Evolutionary conservation across 371 early-diverging fungal genomes (phyloP), one percentile per base, ranked within the genome.

Genomic region (Nematocida minor): DNA sequence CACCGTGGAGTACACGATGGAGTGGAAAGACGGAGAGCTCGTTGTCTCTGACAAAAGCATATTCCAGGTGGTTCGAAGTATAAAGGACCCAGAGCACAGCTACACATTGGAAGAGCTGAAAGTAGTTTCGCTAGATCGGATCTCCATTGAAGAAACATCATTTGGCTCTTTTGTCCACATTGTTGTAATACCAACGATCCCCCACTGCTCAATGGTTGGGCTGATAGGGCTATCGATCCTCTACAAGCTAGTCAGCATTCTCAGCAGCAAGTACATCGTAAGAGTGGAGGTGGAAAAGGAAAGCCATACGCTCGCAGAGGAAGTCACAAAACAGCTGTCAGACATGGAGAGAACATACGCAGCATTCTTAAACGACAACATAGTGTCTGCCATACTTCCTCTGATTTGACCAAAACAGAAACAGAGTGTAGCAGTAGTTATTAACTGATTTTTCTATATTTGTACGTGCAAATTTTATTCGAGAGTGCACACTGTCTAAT

Each of bases 121-220:
- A 38, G 81, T 87, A 14, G 55, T 83, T 22, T 57, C 25, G 22
- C 49, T 29, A 57, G 81, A 79, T 11, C 42, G 60, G 31, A 69
- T 84, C 4, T 41, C 41, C 41, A 80, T 85, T 29, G 29, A 29
- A 27, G 41, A 63, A 49, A 25, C 67, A 41, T 3, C 16, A 0
- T 14, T 51, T 9, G 25, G 42, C 9, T n/a, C 47, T 22, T 67
- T 40, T 36, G 68, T 84, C 0, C 31, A 14, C 2, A 53, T 86
- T 46, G 16, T 34, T 18, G 81, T 97, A 82, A 93, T 93, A 7
- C 97, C 97, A 0, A 97, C 99, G 2, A 97, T 98, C 81, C 97
- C 97, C 48, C 99, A 98, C 85, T 98, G 99, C 85, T 93, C 94
- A 22, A 95, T 98, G 96, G 97, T 96, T 11, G 95, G 96, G 20